A percentile compares a stretch with the other conserved stretches of the same genome.
Evolutionary conservation across 345 rosid species (phyloP).

Genomic region (Schrenkiella parvula): DNA sequence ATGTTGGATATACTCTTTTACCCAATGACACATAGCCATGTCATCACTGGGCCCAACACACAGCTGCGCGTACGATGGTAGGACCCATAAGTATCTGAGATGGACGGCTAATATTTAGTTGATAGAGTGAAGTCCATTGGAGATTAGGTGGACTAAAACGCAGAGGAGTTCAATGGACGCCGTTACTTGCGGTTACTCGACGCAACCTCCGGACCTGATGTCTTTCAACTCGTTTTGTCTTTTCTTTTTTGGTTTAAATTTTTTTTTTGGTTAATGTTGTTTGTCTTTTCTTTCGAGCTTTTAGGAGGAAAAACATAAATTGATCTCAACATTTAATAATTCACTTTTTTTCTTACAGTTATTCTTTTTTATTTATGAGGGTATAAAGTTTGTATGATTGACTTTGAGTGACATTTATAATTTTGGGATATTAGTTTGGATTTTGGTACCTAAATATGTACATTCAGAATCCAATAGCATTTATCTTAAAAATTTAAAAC

Average conservation of each 20-base stretch:
- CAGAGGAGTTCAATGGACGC: conserved; percentile 9
- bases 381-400: background rate
- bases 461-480: background rate
- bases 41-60: background rate
- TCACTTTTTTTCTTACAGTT: background rate
- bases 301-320: background rate
- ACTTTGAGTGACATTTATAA: background rate
- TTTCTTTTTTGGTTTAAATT: background rate
- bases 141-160: background rate
- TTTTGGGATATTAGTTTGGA: background rate
- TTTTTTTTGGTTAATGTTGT: background rate
- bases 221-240: background rate
- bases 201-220: conserved; percentile 31
- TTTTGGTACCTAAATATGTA: background rate
- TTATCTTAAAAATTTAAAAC: background rate
- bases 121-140: background rate
- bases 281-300: background rate
- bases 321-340: background rate
- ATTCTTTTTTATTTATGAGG: background rate
- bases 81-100: background rate
- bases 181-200: conserved; percentile 30
- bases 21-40: background rate
- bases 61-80: background rate
- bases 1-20: background rate
- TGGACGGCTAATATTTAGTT: background rate